phyloP scores from a whole-genome alignment of 2,329 filamentous ascomycete genomes.

The Aspergillus amoenus region DNA sequence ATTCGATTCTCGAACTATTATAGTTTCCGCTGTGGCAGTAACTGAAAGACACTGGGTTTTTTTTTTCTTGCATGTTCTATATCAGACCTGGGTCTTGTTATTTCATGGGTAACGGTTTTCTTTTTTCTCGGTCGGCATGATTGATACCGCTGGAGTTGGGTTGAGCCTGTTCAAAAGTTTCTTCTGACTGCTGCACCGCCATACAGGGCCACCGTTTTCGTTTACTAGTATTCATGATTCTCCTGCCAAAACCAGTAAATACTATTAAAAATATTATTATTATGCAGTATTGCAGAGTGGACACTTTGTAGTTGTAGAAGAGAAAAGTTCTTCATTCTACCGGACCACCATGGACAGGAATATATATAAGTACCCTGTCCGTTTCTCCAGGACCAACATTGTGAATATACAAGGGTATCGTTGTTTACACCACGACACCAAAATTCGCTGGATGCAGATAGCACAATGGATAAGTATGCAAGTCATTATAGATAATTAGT shows the following conservation, averaged over 20 bases:
- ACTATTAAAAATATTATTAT: neutral
- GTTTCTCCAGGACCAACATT: too few species aligned
- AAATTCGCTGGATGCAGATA: neutral
- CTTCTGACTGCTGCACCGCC: slow-evolving; percentile 1
- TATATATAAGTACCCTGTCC: too few species aligned
- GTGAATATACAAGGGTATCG: too few species aligned
- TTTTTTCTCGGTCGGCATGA: slow-evolving; percentile 19
- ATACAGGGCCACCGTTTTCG: slow-evolving; percentile 11
- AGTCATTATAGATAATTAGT: neutral
- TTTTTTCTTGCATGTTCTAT: slow-evolving; percentile 1
- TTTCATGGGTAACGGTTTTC: slow-evolving; percentile 14
- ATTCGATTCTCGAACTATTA: neutral
- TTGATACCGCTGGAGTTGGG: slow-evolving; percentile 13
- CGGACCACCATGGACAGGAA: too few species aligned
- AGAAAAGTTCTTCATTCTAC: too few species aligned
- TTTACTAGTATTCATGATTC: neutral
- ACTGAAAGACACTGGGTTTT: slow-evolving; percentile 9
- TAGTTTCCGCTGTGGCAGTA: slow-evolving; percentile 11
- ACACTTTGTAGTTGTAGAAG: too few species aligned
- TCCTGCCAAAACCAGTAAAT: neutral
- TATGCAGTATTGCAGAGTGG: neutral
- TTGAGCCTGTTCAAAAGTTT: slow-evolving; percentile 20
- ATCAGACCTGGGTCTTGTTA: neutral
- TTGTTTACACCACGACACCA: too few species aligned
- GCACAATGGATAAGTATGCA: neutral